Conservation (phyloP, 345 rosid genomes). For the Laguncularia racemosa region DNA sequence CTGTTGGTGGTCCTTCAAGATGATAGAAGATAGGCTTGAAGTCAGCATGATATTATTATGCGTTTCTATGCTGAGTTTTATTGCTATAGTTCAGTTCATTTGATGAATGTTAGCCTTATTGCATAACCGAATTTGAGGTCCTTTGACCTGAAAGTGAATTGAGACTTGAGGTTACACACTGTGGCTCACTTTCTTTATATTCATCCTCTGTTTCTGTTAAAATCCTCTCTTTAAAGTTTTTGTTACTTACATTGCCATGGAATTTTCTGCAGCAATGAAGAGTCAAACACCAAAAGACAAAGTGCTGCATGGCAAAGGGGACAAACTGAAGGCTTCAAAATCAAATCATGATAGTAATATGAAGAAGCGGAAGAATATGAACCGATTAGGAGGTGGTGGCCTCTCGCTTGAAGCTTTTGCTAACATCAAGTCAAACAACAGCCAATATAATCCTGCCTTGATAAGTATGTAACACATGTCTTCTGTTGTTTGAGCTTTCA, state of each 20-base stretch:
- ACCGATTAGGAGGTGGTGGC: conserved; percentile 70
- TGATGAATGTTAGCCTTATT: too few species aligned
- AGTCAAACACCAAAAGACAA: conserved; percentile 9
- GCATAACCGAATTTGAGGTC: too few species aligned
- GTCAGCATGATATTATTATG: too few species aligned
- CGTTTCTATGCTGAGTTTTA: too few species aligned
- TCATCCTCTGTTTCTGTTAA: too few species aligned
- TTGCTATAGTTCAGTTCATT: too few species aligned
- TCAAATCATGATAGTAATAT: conserved; percentile 14
- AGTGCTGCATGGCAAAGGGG: conserved; percentile 4
- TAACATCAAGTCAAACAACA: conserved; percentile 44
- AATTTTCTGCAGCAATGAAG: conserved; percentile 25
- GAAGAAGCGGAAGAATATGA: conserved; percentile 46
- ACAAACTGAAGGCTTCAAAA: conserved; percentile 14
- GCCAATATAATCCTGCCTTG: conserved; percentile 52
- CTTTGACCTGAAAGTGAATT: too few species aligned
- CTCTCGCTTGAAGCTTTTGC: conserved; percentile 84
- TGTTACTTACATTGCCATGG: background rate
- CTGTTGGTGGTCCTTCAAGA: too few species aligned
- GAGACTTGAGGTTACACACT: too few species aligned
- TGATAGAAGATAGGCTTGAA: too few species aligned
- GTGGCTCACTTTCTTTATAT: too few species aligned
- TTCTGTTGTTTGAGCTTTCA: background rate
- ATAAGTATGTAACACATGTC: conserved; percentile 33
- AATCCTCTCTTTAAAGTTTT: background rate